Evolutionary conservation across 176 grass and related monocot genomes (phyloP).

Genomic region (Zea mays): Zm-B73-REFERENCE-NAM-5.0 NC_050105.1:92604001-92604500

Average conservation of each 20-base stretch:
- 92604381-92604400: neutral
- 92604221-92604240: neutral
- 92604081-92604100: neutral
- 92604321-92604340: neutral
- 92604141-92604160: slow-evolving; percentile 6
- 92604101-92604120: neutral
- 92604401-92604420: neutral
- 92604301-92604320: neutral
- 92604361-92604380: neutral
- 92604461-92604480: neutral
- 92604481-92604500: neutral
- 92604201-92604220: neutral
- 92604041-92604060: slow-evolving; percentile 93
- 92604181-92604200: slow-evolving; percentile 15
- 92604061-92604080: neutral
- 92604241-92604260: neutral
- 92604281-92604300: neutral
- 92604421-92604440: neutral
- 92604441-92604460: neutral
- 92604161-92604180: slow-evolving; percentile 32
- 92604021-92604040: slow-evolving; percentile 79
- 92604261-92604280: slow-evolving; percentile 8
- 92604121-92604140: neutral
- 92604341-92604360: neutral
- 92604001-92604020: slow-evolving; percentile 95